Evolutionary conservation across 306 rosid genomes (phyloP).

Genomic region (Vigna radiata): DNA sequence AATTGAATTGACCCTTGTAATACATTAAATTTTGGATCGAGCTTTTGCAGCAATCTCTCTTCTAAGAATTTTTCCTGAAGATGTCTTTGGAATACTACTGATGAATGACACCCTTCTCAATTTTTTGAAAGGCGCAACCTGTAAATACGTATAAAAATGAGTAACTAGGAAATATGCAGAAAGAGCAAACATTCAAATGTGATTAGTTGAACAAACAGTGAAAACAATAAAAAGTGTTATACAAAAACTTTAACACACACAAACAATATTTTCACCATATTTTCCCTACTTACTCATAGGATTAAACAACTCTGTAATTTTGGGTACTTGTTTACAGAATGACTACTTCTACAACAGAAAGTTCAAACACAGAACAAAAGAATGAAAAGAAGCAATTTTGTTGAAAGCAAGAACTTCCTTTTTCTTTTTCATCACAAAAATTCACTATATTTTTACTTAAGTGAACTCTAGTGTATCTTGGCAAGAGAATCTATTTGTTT

Average conservation of each 20-base stretch:
- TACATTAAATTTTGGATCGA: slow-evolving; percentile 63
- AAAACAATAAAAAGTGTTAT: not conserved
- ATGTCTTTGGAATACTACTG: slow-evolving; percentile 73
- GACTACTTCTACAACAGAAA: slow-evolving; percentile 2
- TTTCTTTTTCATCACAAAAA: not conserved
- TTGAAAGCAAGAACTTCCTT: not conserved
- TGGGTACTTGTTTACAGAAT: not conserved
- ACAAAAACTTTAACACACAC: not conserved
- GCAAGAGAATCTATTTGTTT: not conserved
- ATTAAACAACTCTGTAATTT: not conserved
- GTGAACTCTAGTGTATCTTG: not conserved
- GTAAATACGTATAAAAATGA: slow-evolving; percentile 27
- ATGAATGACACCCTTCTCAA: slow-evolving; percentile 76
- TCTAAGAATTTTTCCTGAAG: slow-evolving; percentile 88
- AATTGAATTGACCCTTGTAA: not conserved
- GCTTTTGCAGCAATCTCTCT: slow-evolving; percentile 81
- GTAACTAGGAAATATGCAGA: not conserved
- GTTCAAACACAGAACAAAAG: not conserved
- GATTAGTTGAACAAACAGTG: not conserved
- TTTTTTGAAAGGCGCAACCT: slow-evolving; percentile 94
- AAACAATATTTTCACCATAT: slow-evolving; percentile 9
- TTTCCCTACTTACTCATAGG: not conserved
- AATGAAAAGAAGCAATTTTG: not conserved
- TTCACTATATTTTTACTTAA: not conserved
- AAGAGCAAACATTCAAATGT: not conserved